phyloP scores from a whole-genome alignment of 192 early-diverging fungal species.

The Coemansia nantahalensis region DNA sequence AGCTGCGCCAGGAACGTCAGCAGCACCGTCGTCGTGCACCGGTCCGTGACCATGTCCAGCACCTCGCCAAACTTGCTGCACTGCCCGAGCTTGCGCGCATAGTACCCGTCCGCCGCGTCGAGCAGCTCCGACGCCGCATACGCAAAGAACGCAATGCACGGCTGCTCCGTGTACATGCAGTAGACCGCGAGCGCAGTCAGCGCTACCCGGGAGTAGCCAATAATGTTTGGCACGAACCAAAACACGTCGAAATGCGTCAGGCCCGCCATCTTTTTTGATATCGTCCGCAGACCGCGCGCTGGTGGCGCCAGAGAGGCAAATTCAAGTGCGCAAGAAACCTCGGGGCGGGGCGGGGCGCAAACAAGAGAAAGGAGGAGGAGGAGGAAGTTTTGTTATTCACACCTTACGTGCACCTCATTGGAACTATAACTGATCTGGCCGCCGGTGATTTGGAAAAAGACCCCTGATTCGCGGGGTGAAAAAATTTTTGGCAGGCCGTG shows the following conservation, averaged over 20 bases:
- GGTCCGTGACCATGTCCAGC: slow-evolving; percentile 99
- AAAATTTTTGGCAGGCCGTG: too few relatives aligned
- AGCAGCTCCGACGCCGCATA: slow-evolving; percentile 90
- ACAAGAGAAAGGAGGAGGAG: too few relatives aligned
- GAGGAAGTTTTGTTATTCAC: too few relatives aligned
- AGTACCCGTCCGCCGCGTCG: slow-evolving; percentile 93
- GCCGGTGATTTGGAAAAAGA: too few relatives aligned
- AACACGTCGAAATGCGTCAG: slow-evolving; percentile 34
- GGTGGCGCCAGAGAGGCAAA: too few relatives aligned
- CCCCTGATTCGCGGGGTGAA: too few relatives aligned
- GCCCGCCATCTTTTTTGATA: slow-evolving; percentile 4
- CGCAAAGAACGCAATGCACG: slow-evolving; percentile 67
- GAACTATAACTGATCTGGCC: too few relatives aligned
- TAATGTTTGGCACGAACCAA: slow-evolving; percentile 44
- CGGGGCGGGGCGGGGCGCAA: too few relatives aligned
- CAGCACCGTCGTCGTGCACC: slow-evolving; percentile 89
- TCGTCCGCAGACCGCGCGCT: too few relatives aligned
- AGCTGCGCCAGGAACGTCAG: slow-evolving; percentile 76
- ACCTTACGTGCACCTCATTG: too few relatives aligned
- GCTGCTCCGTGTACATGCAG: slow-evolving; percentile 69
- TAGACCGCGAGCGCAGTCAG: slow-evolving; percentile 71
- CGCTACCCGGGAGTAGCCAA: slow-evolving; percentile 85
- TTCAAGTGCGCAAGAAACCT: too few relatives aligned
- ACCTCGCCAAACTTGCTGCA: slow-evolving; percentile 97
- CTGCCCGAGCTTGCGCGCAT: slow-evolving; percentile 89